Evolutionary conservation across 2,329 filamentous ascomycete species (phyloP).

Genomic region (Diaporthe amygdali): DNA sequence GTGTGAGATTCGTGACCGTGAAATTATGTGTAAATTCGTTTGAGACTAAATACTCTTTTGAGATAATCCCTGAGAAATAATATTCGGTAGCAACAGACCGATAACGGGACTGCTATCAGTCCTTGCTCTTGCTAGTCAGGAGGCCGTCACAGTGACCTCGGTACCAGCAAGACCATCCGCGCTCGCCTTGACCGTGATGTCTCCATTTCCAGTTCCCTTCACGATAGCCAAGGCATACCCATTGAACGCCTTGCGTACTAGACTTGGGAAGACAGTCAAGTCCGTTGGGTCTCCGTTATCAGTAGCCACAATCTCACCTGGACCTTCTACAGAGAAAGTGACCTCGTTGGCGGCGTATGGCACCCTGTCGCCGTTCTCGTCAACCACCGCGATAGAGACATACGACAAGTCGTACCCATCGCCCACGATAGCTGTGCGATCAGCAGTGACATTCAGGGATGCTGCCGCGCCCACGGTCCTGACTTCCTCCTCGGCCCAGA

Average conservation of each 20-base stretch:
- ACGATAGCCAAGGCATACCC: constrained; percentile 49
- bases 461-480: constrained; percentile 46
- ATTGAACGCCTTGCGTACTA: constrained; percentile 44
- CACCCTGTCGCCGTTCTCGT: constrained; percentile 48
- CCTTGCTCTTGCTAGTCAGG: neutral
- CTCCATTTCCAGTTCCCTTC: neutral
- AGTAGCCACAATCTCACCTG: constrained; percentile 52
- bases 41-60: no score
- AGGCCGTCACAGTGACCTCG: neutral
- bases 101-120: no score
- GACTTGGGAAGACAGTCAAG: constrained; percentile 46
- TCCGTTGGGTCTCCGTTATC: constrained; percentile 57
- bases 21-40: no score
- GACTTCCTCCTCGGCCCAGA: constrained; percentile 50
- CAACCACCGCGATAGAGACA: constrained; percentile 50
- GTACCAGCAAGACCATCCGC: neutral
- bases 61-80: no score
- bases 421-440: constrained; percentile 42
- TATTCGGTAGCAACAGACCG: no score
- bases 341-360: constrained; percentile 49
- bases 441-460: constrained; percentile 43
- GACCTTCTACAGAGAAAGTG: constrained; percentile 48
- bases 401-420: constrained; percentile 54
- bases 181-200: neutral
- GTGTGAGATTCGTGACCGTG: no score